A percentile compares a stretch with the other conserved stretches of the same genome.
Conservation (phyloP, 208 protist species). For the Crithidia mellificae region DNA sequence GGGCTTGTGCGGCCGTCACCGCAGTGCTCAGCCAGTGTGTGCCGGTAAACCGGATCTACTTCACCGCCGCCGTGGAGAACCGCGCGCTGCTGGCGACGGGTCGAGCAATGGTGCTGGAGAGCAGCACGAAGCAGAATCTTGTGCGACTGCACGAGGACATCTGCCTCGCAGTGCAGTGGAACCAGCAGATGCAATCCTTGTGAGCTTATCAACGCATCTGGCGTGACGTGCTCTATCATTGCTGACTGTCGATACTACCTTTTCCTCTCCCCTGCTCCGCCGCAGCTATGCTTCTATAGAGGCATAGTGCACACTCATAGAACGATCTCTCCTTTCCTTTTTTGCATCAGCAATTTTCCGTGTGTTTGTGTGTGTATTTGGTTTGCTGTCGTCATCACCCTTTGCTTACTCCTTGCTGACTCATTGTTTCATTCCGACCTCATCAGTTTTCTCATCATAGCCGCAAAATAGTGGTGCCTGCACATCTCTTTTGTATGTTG, state of each 20-base stretch:
- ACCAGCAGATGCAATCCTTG: conserved; percentile 38
- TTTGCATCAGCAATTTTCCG: neutral
- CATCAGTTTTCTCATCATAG: neutral
- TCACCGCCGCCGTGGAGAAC: conserved; percentile 56
- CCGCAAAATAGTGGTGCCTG: too few relatives aligned
- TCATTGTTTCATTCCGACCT: conserved; percentile 12
- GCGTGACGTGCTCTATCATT: too few relatives aligned
- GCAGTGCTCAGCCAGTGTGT: conserved; percentile 58
- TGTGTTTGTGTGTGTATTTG: conserved; percentile 12
- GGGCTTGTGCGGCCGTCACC: conserved; percentile 40
- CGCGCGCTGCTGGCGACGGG: conserved; percentile 35
- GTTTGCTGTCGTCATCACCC: too few relatives aligned
- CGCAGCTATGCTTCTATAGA: too few relatives aligned
- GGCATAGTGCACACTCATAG: too few relatives aligned
- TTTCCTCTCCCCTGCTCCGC: too few relatives aligned
- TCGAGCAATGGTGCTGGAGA: conserved; percentile 44
- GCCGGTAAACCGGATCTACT: conserved; percentile 78
- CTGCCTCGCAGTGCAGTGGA: conserved; percentile 65
- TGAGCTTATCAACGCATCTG: too few relatives aligned
- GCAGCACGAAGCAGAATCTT: conserved; percentile 50
- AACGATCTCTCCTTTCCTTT: too few relatives aligned
- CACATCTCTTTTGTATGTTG: neutral
- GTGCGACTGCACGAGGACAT: conserved; percentile 71
- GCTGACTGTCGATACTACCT: too few relatives aligned
- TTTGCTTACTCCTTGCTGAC: neutral